phyloP scores from a whole-genome alignment of 164 flowering plant genomes.

The Macadamia integrifolia region DNA sequence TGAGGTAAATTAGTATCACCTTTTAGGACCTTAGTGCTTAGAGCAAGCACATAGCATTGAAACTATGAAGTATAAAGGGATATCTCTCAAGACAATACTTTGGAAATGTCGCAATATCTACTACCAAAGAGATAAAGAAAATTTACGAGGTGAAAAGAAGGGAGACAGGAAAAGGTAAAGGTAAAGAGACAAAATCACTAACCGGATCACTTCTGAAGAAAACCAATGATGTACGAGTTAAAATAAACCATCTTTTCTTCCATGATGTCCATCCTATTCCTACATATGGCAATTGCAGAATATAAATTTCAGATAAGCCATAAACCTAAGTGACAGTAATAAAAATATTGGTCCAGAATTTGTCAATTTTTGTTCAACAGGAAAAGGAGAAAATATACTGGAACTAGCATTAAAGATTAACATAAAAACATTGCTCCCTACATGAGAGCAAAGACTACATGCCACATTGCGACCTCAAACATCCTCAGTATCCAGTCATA shows the following conservation, averaged over 20 bases:
- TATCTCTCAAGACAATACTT: no score
- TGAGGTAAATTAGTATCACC: no score
- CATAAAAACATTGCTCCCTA: no score
- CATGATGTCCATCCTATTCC: conserved; percentile 99
- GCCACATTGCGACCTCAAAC: no score
- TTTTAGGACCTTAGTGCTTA: neutral
- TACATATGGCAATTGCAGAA: conserved; percentile 7
- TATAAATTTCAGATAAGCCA: neutral
- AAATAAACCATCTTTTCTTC: conserved; percentile 97
- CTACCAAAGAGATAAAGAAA: no score
- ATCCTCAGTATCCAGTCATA: no score
- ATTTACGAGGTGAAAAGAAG: neutral
- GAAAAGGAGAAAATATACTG: no score
- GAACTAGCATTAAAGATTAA: no score
- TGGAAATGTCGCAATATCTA: no score
- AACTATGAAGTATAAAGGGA: no score
- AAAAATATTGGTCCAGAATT: neutral
- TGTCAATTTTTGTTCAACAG: no score
- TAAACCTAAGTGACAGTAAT: neutral
- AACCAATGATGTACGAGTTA: conserved; percentile 83
- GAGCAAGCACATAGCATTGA: neutral
- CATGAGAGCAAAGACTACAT: no score
- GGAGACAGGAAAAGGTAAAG: neutral
- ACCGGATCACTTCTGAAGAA: conserved; percentile 97
- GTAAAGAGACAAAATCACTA: conserved; percentile 23